Evolutionary conservation across 106 monocot species (phyloP), one percentile per base, ranked within the genome.

Genomic region (Platanthera guangdongensis): DNA sequence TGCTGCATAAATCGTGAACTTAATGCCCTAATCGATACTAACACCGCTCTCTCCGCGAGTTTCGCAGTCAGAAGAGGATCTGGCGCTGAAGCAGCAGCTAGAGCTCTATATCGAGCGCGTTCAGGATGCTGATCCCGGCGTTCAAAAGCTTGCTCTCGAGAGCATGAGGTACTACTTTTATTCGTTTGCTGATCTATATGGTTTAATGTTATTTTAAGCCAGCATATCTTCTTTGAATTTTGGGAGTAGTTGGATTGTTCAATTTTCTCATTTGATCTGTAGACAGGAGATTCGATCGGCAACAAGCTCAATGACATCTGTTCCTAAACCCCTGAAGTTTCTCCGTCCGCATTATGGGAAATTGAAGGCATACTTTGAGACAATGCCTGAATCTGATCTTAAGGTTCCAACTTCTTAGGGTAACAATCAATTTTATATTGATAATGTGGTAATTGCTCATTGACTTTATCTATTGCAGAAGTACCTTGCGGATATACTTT

Each of bases 271-370:
- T 63, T 75, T 51, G 72, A 10, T 22, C 70, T 60, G 9, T 74
- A 99, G 99, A 85, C 92, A 99, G 74, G 99, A 99, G 84, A 99
- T 99, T 79, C 91, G 92, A 8, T 84, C 91, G 4, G 80, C 99
- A 48, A 99, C 94, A 32, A 99, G 94, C 73, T 94, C 99, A 21
- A 99, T 99, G 94, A 99, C 99, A 4, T 94, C 94, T 53, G 94
- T 99, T 59, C 94, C 94, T 28, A 99, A 92, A 76, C 92, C 94
- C 78, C 77, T 99, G 48, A 99, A 99, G 76, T 99, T 99, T 77
- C 87, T 99, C 7, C 86, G 94, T 12, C 92, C 94, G 0, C 99
- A 99, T 72, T 99, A 92, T 88, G 88, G 86, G 52, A 90, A 82
- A 63, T 75, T 99, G 30, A 99, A 99, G 79, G 78, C 82, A 9